phyloP scores from a whole-genome alignment of 306 rosid genomes.

The Psophocarpus tetragonolobus region DNA sequence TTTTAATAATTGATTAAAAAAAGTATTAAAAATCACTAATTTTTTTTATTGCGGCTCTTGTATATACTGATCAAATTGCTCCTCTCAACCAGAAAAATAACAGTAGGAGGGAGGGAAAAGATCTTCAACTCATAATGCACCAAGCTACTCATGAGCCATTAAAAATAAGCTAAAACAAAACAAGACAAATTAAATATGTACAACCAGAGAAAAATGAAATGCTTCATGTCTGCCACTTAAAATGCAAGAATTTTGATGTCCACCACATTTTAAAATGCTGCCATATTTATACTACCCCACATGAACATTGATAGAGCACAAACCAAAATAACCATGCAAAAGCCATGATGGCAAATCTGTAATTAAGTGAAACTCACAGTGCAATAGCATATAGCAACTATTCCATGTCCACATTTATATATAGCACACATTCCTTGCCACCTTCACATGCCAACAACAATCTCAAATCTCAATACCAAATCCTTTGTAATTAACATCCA shows the following conservation, averaged over 20 bases:
- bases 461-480: background rate
- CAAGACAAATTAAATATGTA: constrained; percentile 30
- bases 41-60: constrained; percentile 20
- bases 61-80: constrained; percentile 19
- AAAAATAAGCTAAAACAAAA: constrained; percentile 23
- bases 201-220: constrained; percentile 33
- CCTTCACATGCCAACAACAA: constrained; percentile 12
- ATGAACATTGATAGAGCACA: constrained; percentile 46
- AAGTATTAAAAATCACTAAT: no score
- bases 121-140: background rate
- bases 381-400: constrained; percentile 23
- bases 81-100: background rate
- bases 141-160: background rate
- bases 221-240: constrained; percentile 68
- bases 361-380: constrained; percentile 12
- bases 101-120: background rate
- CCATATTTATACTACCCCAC: constrained; percentile 43
- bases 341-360: constrained; percentile 50
- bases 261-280: constrained; percentile 44
- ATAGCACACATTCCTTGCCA: constrained; percentile 13
- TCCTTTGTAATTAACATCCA: background rate
- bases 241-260: constrained; percentile 44
- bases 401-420: constrained; percentile 3
- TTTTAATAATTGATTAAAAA: no score
- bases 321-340: constrained; percentile 37